phyloP scores from a whole-genome alignment of 2,329 filamentous ascomycete genomes.

The Hymenoscyphus salicellus region DNA sequence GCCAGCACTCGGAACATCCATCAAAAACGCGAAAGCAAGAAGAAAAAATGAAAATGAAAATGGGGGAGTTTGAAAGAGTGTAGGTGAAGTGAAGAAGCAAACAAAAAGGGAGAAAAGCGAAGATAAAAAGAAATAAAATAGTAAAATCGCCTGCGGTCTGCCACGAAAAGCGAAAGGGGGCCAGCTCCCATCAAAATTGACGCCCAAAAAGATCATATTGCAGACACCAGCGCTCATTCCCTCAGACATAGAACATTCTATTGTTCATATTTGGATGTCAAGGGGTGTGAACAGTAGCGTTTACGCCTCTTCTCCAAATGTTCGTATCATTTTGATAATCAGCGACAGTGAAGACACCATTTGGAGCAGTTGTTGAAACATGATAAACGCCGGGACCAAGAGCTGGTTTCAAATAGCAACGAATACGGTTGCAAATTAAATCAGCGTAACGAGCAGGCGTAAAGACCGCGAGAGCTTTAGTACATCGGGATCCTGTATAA shows the following conservation, averaged over 20 bases:
- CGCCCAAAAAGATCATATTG: background rate
- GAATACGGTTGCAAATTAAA: background rate
- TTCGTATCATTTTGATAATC: background rate
- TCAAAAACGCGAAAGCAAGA: background rate
- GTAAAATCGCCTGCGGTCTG: background rate
- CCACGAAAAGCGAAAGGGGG: background rate
- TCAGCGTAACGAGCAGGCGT: background rate
- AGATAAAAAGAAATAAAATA: background rate
- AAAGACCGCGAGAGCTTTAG: background rate
- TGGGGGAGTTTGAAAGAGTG: background rate
- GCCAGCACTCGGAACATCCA: background rate
- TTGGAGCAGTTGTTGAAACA: background rate
- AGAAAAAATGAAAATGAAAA: background rate
- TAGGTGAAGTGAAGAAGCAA: background rate
- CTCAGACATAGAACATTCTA: background rate
- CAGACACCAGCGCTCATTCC: background rate
- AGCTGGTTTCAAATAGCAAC: background rate
- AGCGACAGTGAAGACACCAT: background rate
- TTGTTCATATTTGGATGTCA: background rate
- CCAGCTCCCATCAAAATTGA: background rate
- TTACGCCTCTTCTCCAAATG: background rate
- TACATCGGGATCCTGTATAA: background rate
- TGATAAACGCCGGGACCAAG: background rate
- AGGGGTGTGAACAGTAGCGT: background rate
- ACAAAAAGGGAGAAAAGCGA: background rate